A percentile compares a stretch with the other conserved stretches of the same genome.
phyloP scores from a whole-genome alignment of 176 grass and related monocot species.

The Urochloa ruziziensis region DNA sequence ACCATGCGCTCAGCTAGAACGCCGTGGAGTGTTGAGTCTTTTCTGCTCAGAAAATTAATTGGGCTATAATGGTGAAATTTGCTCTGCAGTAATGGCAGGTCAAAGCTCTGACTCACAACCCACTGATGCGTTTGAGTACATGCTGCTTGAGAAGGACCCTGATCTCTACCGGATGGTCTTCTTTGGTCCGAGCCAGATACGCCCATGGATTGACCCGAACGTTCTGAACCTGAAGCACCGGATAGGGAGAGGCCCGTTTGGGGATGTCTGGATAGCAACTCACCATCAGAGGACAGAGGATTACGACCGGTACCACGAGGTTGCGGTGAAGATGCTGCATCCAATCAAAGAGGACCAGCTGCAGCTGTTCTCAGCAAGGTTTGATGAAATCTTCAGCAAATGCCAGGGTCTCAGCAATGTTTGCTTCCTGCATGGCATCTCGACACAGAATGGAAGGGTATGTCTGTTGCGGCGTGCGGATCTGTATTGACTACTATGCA shows the following conservation, averaged over 20 bases:
- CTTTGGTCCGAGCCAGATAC: slow-evolving; percentile 64
- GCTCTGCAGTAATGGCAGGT: slow-evolving; percentile 52
- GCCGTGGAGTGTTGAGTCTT: neutral
- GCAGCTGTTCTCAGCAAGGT: slow-evolving; percentile 61
- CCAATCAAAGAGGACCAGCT: slow-evolving; percentile 91
- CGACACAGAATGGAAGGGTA: slow-evolving; percentile 83
- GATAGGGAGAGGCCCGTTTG: slow-evolving; percentile 87
- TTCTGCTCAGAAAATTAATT: neutral
- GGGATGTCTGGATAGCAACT: slow-evolving; percentile 94
- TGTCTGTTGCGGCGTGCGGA: neutral
- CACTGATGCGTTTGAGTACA: slow-evolving; percentile 75
- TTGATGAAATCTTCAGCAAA: slow-evolving; percentile 83
- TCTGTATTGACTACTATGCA: neutral
- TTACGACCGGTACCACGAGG: slow-evolving; percentile 75
- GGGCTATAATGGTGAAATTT: neutral
- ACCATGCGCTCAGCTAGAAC: neutral
- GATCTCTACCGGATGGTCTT: slow-evolving; percentile 67
- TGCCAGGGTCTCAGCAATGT: slow-evolving; percentile 61
- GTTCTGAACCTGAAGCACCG: slow-evolving; percentile 81
- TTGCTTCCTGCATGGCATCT: slow-evolving; percentile 82
- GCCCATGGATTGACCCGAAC: slow-evolving; percentile 71
- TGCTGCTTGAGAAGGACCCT: slow-evolving; percentile 80
- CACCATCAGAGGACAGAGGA: slow-evolving; percentile 66
- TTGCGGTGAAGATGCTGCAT: slow-evolving; percentile 90
- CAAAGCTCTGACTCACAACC: slow-evolving; percentile 42